Conservation (phyloP, 2,329 filamentous ascomycete species). For the Ceratocystis alfenasii region DNA sequence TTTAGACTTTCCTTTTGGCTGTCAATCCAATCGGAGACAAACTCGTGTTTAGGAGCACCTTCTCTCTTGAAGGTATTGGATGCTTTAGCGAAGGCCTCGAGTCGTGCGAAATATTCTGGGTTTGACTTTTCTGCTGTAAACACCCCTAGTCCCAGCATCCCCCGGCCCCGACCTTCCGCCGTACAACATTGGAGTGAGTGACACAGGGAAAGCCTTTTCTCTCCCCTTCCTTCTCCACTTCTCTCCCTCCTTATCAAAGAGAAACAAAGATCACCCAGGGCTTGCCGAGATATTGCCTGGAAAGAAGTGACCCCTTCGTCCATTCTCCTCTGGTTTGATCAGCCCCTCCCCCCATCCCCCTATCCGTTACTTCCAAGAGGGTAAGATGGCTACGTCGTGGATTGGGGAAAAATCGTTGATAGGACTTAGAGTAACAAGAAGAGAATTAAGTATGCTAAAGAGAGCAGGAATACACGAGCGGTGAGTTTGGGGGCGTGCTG, state of each 20-base stretch:
- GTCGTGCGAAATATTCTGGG: slow-evolving; percentile 4
- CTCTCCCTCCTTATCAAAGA: neutral
- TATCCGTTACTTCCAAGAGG: too few relatives aligned
- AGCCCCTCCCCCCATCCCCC: neutral
- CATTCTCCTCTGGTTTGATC: neutral
- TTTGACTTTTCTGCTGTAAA: neutral
- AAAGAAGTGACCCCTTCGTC: neutral
- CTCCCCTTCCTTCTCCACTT: neutral
- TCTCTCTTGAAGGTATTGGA: neutral
- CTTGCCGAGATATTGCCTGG: neutral
- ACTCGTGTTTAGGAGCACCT: neutral
- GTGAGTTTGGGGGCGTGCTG: neutral
- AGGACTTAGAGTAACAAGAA: neutral
- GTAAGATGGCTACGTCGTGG: neutral
- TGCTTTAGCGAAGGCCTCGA: neutral
- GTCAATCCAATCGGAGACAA: neutral
- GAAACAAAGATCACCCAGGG: neutral
- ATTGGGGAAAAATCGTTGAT: neutral
- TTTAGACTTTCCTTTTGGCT: neutral
- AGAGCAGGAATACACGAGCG: neutral
- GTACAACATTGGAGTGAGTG: neutral
- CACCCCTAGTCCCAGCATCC: neutral
- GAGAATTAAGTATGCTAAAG: neutral
- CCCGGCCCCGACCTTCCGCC: neutral
- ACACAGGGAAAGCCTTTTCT: neutral